Evolutionary conservation across 179 eudicot genomes (phyloP), one percentile per base, ranked within the genome.

Genomic region (Sideroxylon spinosum): DNA sequence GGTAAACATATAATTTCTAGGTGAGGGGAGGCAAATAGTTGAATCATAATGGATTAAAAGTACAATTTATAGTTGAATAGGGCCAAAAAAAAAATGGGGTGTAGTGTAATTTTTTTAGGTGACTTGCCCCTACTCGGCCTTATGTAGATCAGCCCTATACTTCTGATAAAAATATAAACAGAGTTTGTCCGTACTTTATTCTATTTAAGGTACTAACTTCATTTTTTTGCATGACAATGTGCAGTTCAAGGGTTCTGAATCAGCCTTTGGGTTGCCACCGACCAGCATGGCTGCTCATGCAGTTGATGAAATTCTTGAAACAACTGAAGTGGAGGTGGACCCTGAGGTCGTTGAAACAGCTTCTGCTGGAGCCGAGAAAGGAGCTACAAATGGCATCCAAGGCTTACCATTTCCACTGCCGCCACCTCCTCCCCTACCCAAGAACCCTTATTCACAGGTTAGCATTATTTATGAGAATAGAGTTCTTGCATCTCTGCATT

Each of bases 271-370:
- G 69, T 78, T 82, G 53, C 94, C 98, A 75, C 84, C 90, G 32
- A 94, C 94, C 71, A 86, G 97, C 85, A 90, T 92, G 88, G 97
- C 97, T 82, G 95, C 97, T 80, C 88, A 90, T 86, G 90, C 90
- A 26, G 75, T 67, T 28, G 93, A 92, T 81, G 95, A 91, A 69
- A 84, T 81, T 68, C 76, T 73, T 78, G 95, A 91, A 78, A 83
- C 85, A 78, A 80, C 59, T 52, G 93, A 88, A 68, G 67, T 56
- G 67, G 89, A 88, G 63, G 92, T 86, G 16, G 79, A 80, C 78
- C 10, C 57, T 44, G 89, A 77, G 49, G 82, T 68, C 12, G 80
- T 70, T 71, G 89, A 82, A 76, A 75, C 74, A 50, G 62, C 59
- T 25, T 13, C 85, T 61, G 66, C 70, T 69, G 50, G 56, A 62